These are phyloP conservation scores for Tilletia indica DNA, from an alignment of 1,284 basidiomycete species.

Conservation along the genomic window DNA sequence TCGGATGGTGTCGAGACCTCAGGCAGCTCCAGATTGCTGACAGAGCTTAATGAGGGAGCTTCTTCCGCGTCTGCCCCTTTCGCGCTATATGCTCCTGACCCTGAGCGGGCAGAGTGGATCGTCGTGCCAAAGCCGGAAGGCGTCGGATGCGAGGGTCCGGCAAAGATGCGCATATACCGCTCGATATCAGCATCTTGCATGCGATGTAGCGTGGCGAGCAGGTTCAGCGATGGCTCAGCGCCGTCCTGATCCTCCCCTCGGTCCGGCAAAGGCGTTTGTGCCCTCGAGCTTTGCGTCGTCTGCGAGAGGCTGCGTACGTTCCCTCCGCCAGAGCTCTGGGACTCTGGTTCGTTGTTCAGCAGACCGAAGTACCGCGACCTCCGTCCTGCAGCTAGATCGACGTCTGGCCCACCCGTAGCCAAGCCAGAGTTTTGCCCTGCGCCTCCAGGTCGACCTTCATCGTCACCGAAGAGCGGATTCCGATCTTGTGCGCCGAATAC, in stretches of 20 bases:
- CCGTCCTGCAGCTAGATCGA: too few species aligned
- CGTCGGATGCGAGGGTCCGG: background rate
- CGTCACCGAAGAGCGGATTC: background rate
- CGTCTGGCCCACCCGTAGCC: too few species aligned
- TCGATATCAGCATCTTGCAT: conserved; percentile 24
- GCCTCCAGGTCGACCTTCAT: background rate
- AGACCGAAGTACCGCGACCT: background rate
- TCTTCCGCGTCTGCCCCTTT: background rate
- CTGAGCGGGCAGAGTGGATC: background rate
- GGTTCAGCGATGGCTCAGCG: conserved; percentile 4
- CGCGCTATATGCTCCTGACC: background rate
- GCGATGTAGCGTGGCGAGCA: conserved; percentile 22
- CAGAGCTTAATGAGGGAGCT: background rate
- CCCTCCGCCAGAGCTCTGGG: background rate
- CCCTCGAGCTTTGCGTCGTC: background rate
- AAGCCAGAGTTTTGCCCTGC: background rate
- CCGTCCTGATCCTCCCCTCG: background rate
- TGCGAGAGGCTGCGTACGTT: background rate
- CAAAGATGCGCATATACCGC: conserved; percentile 16
- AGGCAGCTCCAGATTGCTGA: background rate
- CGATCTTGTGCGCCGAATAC: background rate
- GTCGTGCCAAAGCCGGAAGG: background rate
- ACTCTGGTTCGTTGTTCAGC: background rate
- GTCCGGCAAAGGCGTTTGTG: background rate
- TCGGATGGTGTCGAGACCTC: conserved; percentile 11